These are phyloP conservation scores for Wickerhamomyces sp. DNA, from an alignment of 1,139 yeast genomes.

Conservation along the genomic window DNA sequence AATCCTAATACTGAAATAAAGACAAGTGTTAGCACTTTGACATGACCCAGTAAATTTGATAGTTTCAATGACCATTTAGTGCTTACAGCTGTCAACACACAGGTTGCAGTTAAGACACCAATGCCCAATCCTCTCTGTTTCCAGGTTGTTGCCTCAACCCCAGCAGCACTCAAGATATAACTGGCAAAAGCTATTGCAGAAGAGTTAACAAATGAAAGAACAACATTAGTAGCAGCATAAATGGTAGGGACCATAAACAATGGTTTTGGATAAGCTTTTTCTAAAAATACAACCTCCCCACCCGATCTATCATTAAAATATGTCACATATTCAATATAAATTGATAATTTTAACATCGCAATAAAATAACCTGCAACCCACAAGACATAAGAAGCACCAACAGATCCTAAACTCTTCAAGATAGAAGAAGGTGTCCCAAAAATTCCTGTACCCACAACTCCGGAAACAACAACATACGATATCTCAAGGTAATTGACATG, in stretches of 20 bases:
- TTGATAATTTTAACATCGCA: constrained; percentile 69
- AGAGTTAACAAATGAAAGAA: constrained; percentile 85
- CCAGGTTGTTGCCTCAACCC: constrained; percentile 65
- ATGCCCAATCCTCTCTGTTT: constrained; percentile 71
- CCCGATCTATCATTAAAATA: constrained; percentile 85
- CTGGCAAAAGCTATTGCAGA: constrained; percentile 51
- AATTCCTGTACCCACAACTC: constrained; percentile 88
- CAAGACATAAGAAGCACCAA: constrained; percentile 65
- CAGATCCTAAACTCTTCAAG: constrained; percentile 58
- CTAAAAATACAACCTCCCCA: constrained; percentile 83
- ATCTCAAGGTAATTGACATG: constrained; percentile 27
- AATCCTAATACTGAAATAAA: constrained; percentile 74
- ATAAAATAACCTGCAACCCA: constrained; percentile 79
- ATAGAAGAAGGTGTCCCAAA: constrained; percentile 84
- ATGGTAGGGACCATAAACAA: constrained; percentile 65
- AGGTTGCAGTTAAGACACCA: constrained; percentile 70
- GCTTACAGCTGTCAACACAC: constrained; percentile 56
- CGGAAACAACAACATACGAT: constrained; percentile 13
- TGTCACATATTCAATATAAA: constrained; percentile 81
- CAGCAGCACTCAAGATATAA: constrained; percentile 63
- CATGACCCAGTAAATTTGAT: constrained; percentile 65
- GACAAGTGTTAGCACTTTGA: constrained; percentile 64
- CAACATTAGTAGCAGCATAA: constrained; percentile 72
- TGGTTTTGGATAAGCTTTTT: constrained; percentile 66
- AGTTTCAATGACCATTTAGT: constrained; percentile 64